Conservation (phyloP, 2,329 filamentous ascomycete genomes). For the Colletotrichum orbiculare region DNA sequence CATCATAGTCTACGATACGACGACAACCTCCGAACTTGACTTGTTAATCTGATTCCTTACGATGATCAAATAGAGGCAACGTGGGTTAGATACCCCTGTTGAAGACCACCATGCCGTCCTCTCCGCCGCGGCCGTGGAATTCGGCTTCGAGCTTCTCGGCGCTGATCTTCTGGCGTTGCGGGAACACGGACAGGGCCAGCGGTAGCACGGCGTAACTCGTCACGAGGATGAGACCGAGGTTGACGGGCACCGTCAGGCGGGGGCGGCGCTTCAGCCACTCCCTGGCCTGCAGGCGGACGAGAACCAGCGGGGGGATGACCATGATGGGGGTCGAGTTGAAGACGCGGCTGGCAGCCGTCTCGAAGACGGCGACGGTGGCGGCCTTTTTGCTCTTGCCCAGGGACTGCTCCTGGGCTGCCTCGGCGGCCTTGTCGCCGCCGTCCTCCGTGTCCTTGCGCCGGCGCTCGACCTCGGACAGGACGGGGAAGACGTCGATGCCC, state of each 20-base stretch:
- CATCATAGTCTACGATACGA: constrained; percentile 5
- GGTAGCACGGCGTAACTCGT: constrained; percentile 92
- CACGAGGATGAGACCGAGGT: constrained; percentile 85
- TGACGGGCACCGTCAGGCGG: constrained; percentile 81
- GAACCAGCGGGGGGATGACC: constrained; percentile 88
- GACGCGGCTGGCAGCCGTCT: constrained; percentile 91
- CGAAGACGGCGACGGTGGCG: constrained; percentile 87
- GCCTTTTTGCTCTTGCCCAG: constrained; percentile 90
- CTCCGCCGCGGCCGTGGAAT: constrained; percentile 84
- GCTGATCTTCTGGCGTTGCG: constrained; percentile 85
- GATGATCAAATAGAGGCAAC: neutral
- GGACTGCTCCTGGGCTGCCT: constrained; percentile 65
- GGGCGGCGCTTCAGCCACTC: constrained; percentile 85
- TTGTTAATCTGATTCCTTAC: neutral
- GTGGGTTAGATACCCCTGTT: constrained; percentile 83
- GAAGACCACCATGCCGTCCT: constrained; percentile 89
- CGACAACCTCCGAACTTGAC: neutral
- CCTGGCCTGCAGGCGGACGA: constrained; percentile 86
- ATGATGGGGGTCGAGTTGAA: constrained; percentile 97
- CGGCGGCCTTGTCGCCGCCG: constrained; percentile 58
- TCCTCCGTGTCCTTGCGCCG: constrained; percentile 64
- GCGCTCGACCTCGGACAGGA: constrained; percentile 78
- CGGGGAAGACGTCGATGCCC: constrained; percentile 93
- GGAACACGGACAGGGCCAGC: constrained; percentile 90
- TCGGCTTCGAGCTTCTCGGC: constrained; percentile 84